Evolutionary conservation across 2,329 filamentous ascomycete species (phyloP), one percentile per base, ranked within the genome.

Genomic region (Ascochyta koolunga): DNA sequence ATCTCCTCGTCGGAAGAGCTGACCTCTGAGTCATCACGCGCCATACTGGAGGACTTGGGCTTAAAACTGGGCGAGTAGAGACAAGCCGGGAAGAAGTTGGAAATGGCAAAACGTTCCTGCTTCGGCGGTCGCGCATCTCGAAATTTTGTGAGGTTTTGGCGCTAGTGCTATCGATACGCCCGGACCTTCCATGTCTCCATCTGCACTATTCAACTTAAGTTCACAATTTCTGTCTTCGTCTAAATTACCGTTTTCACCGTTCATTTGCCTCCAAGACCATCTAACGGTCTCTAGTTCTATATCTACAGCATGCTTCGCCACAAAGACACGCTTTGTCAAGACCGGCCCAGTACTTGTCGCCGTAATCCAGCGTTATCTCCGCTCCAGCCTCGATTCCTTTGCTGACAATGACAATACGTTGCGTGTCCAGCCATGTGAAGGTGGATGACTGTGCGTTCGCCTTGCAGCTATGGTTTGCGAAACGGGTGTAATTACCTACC

Each of bases 311-410:
- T 11, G 72, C 64, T 68, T 83, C 80, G 4, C 81, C 81, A 61
- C 82, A 85, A 0, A 83, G 70, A 65, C 82, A 85, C 10, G 71
- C 74, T 67, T 85, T 85, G 59, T 83, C 78, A 41, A 85, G 62
- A 24, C 82, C 78, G 41, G 77, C 75, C 83, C 83, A 85, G 61
- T 86, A 86, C 52, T 79, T 79, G 62, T 82, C 79, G 11, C 81
- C 83, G 61, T 86, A 85, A 57, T 86, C 83, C 5, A 85, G 80
- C 10, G 82, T 85, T 44, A 86, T 76, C 66, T 86, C 83, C 6
- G 73, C 71, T 0, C 80, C 82, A 3, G 82, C 79, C 29, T 78
- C 73, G 13, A 85, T 78, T 1, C 82, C 83, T 54, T 82, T 82
- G 45, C 79, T 82, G 5, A 86, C 83, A 4, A 86, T 71, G 18